Conservation (phyloP, 495 filamentous ascomycete species). For the Amorphotheca resinae region DNA sequence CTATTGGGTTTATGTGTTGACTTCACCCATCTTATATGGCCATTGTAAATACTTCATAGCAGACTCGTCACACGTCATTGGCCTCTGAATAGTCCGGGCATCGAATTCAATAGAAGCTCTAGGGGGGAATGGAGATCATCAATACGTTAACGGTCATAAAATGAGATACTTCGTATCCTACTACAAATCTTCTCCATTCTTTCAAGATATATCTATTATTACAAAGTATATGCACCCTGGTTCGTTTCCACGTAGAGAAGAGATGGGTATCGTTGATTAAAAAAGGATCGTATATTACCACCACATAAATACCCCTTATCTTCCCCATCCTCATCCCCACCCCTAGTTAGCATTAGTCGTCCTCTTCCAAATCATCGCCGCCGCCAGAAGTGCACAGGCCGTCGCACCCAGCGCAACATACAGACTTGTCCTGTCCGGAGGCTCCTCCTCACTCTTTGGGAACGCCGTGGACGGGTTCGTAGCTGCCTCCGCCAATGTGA, state of each 20-base stretch:
- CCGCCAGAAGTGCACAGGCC: slow-evolving; percentile 67
- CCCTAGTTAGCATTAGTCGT: slow-evolving; percentile 22
- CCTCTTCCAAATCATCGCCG: slow-evolving; percentile 55
- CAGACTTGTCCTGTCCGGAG: slow-evolving; percentile 66
- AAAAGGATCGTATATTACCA: slow-evolving; percentile 1
- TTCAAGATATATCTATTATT: too few species aligned
- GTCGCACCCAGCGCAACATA: slow-evolving; percentile 78
- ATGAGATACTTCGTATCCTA: too few species aligned
- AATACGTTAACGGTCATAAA: too few species aligned
- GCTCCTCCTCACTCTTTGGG: slow-evolving; percentile 74
- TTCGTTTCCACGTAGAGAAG: slow-evolving; percentile 2
- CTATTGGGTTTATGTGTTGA: too few species aligned
- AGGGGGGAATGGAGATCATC: too few species aligned
- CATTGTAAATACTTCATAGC: too few species aligned
- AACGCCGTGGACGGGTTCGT: slow-evolving; percentile 79
- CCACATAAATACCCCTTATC: background rate
- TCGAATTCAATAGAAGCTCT: too few species aligned
- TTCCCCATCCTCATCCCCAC: background rate
- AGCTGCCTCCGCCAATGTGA: slow-evolving; percentile 73
- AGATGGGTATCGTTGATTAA: slow-evolving; percentile 11
- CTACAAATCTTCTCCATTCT: too few species aligned
- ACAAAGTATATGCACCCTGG: background rate
- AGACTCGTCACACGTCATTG: too few species aligned
- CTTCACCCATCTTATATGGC: too few species aligned
- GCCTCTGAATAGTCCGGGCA: too few species aligned